Conservation (phyloP, 768 basidiomycete genomes). For the Naganishia kalamii region DNA sequence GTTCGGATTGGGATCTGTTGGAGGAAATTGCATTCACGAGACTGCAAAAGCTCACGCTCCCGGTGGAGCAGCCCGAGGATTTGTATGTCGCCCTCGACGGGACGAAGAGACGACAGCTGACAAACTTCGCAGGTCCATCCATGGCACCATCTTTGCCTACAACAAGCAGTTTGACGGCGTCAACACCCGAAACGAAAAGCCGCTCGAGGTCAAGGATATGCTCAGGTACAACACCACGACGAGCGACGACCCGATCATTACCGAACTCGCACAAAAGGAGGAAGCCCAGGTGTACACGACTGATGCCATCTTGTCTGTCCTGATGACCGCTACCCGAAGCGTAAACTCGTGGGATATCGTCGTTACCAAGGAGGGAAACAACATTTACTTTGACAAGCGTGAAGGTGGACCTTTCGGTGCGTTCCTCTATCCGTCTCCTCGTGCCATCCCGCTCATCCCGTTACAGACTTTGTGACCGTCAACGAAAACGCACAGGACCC, state of each 20-base stretch:
- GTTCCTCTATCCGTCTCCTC: conserved; percentile 3
- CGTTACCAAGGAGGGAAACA: conserved; percentile 84
- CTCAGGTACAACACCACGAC: conserved; percentile 97
- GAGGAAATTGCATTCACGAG: conserved; percentile 97
- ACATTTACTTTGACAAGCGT: conserved; percentile 92
- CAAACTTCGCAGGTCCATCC: conserved; percentile 58
- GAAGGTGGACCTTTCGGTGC: conserved; percentile 76
- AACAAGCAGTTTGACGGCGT: conserved; percentile 93
- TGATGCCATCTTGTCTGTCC: conserved; percentile 84
- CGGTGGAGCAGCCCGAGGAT: conserved; percentile 85
- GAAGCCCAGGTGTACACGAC: conserved; percentile 86
- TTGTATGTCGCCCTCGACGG: conserved; percentile 52
- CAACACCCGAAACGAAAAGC: conserved; percentile 83
- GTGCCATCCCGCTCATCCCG: background rate
- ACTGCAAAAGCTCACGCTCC: conserved; percentile 81
- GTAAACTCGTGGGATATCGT: conserved; percentile 99
- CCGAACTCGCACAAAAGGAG: conserved; percentile 75
- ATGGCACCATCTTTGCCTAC: conserved; percentile 85
- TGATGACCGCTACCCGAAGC: conserved; percentile 92
- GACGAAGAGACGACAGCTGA: background rate
- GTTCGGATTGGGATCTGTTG: conserved; percentile 84
- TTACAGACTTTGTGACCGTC: conserved; percentile 79
- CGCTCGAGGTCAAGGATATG: conserved; percentile 84
- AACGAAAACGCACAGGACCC: conserved; percentile 98
- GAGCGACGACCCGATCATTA: conserved; percentile 94